Base-by-base conservation (phyloP, 768 basidiomycete genomes). In the Lactifluus volemus region DNA sequence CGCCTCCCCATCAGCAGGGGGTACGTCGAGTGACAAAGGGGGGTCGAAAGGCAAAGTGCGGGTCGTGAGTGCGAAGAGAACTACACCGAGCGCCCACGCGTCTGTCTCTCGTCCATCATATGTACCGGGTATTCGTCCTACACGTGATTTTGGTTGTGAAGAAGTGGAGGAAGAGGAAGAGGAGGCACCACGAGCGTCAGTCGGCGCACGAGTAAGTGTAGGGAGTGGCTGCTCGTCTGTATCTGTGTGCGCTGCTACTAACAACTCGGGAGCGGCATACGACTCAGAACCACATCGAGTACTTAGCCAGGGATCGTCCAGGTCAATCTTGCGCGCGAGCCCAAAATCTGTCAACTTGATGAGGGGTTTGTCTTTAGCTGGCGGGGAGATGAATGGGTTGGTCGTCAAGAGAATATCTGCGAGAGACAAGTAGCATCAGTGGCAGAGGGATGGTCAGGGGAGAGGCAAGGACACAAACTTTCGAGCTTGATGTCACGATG, bases 401-500 rank as follows among this genome's bases (percentile, higher is more conserved):
- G 79, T 76, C 0, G 89, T 89, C 49, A 93, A 77, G 50, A 93
- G 80, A 67, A 92, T 87, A 69, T 92, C 89, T 92, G 69, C 8
- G 25, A 45, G 15, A 36, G 49, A 19, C 34, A 64, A 47, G 44
- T 53, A 58, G 50, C 25, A 45, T 45, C 41, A 42, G 21, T 36
- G 15, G 47, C 21, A 21, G 14, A n/a, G 44, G 15, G 12, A 52
- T 42, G 7, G 8, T 3, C 5, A 14, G 6, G 12, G 12, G 30
- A 19, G 38, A 6, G 15, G 42, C 45, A 50, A 54, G 41, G 36
- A 15, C 29, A 74, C 82, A 50, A 60, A 85, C 84, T 86, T 71
- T 87, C 85, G n/a, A 87, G 83, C 74, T 96, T 96, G 74, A 96
- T 84, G 73, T 95, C 93, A 4, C 93, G 80, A 72, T 96, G 93